Conservation (phyloP, 257 asterid genomes). For the Capsicum chinense region DNA sequence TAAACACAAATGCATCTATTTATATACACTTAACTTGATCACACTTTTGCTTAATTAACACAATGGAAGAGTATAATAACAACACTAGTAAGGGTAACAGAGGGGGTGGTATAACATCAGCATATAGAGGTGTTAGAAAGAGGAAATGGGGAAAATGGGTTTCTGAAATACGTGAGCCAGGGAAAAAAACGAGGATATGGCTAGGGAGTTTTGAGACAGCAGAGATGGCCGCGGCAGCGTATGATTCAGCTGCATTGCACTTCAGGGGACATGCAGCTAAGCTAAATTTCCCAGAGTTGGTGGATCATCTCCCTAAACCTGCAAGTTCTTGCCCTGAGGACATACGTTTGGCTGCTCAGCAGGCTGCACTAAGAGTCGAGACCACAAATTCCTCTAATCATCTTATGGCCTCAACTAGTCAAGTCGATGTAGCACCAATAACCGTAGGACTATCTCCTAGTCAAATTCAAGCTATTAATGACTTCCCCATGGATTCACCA, state of each 20-base stretch:
- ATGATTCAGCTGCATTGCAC: constrained; percentile 51
- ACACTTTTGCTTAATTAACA: neutral
- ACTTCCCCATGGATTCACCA: constrained; percentile 50
- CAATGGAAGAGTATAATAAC: constrained; percentile 22
- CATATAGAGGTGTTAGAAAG: constrained; percentile 52
- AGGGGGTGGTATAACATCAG: constrained; percentile 29
- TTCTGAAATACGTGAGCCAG: constrained; percentile 52
- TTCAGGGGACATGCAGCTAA: constrained; percentile 42
- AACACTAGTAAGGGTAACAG: neutral
- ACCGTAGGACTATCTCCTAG: constrained; percentile 42
- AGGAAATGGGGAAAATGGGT: constrained; percentile 63
- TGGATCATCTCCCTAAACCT: constrained; percentile 37
- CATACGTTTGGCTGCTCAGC: constrained; percentile 46
- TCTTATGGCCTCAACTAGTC: neutral
- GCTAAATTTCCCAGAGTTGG: constrained; percentile 47
- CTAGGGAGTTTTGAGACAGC: constrained; percentile 54
- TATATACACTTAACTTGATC: neutral
- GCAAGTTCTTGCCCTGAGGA: constrained; percentile 37
- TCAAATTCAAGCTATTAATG: constrained; percentile 49
- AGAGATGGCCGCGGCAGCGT: constrained; percentile 52
- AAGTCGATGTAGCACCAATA: constrained; percentile 5
- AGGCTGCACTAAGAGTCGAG: constrained; percentile 34
- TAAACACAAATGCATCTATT: neutral
- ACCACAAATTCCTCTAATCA: neutral
- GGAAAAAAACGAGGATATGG: constrained; percentile 51